phyloP scores from a whole-genome alignment of 2,329 filamentous ascomycete genomes.

The Lecanicillium sp. region DNA sequence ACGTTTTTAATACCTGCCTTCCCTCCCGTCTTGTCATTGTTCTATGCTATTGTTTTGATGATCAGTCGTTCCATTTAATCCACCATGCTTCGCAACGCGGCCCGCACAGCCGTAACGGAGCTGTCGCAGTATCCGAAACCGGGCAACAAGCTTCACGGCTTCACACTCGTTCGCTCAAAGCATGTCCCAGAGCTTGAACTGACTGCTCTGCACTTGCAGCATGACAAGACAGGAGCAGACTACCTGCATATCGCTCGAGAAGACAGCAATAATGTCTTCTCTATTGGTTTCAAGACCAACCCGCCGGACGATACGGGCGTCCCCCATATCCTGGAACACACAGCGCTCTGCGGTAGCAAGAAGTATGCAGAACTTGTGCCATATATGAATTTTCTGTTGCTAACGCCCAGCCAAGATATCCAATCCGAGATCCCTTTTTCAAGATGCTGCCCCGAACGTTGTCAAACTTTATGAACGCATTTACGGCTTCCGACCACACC shows the following conservation, averaged over 20 bases:
- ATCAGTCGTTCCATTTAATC: neutral
- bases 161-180: conserved; percentile 81
- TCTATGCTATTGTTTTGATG: neutral
- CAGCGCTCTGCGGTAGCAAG: conserved; percentile 88
- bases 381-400: conserved; percentile 10
- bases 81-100: conserved; percentile 44
- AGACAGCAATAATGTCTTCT: conserved; percentile 98
- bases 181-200: conserved; percentile 91
- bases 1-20: too few relatives aligned
- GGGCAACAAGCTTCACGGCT: conserved; percentile 85
- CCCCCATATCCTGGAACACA: conserved; percentile 96
- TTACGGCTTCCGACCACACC: conserved; percentile 92
- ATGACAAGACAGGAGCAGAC: conserved; percentile 92
- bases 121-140: conserved; percentile 66
- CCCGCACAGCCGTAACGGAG: conserved; percentile 62
- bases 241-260: conserved; percentile 93
- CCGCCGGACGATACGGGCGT: conserved; percentile 93
- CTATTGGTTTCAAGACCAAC: conserved; percentile 98
- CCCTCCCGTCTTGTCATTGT: neutral
- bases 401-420: conserved; percentile 57
- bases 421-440: conserved; percentile 98
- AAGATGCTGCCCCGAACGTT: conserved; percentile 97
- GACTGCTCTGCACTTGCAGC: conserved; percentile 80
- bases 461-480: conserved; percentile 99
- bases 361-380: conserved; percentile 48